Conservation (phyloP, 495 filamentous ascomycete genomes). For the Aspergillus cristatus region DNA sequence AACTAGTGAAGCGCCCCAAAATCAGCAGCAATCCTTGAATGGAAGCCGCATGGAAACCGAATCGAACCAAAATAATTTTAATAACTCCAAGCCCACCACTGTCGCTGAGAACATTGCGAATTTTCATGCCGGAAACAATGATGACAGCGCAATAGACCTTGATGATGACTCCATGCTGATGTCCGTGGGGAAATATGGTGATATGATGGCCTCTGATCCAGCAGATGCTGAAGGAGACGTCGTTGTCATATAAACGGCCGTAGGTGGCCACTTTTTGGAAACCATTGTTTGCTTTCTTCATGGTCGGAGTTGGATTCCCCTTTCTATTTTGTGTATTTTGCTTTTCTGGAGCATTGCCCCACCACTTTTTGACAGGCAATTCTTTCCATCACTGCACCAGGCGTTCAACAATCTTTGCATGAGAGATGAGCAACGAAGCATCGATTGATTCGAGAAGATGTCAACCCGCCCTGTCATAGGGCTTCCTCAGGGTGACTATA, state of each 20-base stretch:
- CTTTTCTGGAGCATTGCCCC: slow-evolving; percentile 13
- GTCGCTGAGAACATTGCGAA: slow-evolving; percentile 20
- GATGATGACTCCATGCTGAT: slow-evolving; percentile 40
- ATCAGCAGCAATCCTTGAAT: slow-evolving; percentile 3
- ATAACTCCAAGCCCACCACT: slow-evolving; percentile 14
- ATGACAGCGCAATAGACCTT: slow-evolving; percentile 40
- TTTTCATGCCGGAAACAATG: slow-evolving; percentile 33
- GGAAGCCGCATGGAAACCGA: slow-evolving; percentile 7
- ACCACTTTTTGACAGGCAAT: background rate
- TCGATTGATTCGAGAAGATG: slow-evolving; percentile 13
- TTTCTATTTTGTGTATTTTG: background rate
- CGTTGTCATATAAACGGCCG: slow-evolving; percentile 31
- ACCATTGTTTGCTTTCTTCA: slow-evolving; percentile 10
- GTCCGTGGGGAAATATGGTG: slow-evolving; percentile 40
- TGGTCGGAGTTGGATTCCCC: slow-evolving; percentile 17
- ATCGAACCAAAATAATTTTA: slow-evolving; percentile 7
- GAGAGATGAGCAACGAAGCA: slow-evolving; percentile 32
- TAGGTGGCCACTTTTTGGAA: slow-evolving; percentile 9
- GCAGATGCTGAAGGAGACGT: slow-evolving; percentile 42
- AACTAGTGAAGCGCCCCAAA: slow-evolving; percentile 2
- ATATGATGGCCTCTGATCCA: slow-evolving; percentile 42
- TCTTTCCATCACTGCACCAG: slow-evolving; percentile 11
- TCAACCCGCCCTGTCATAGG: slow-evolving; percentile 5
- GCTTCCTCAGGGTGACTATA: slow-evolving; percentile 5
- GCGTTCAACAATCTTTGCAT: slow-evolving; percentile 31